phyloP scores from a whole-genome alignment of 2,329 filamentous ascomycete species.

The Botrytis fragariae region DNA sequence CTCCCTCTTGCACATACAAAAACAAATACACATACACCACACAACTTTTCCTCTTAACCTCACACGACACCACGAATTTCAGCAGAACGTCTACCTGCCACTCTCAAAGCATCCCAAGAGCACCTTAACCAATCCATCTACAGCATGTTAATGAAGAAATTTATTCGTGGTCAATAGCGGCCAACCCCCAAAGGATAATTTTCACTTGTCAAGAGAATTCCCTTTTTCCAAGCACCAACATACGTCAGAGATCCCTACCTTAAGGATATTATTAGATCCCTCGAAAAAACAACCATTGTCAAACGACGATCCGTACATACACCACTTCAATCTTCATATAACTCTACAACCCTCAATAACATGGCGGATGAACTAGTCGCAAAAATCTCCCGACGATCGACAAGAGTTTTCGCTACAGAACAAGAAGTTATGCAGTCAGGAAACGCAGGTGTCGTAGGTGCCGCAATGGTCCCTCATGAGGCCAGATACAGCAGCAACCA shows the following conservation, averaged over 20 bases:
- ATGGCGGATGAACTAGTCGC: slow-evolving; percentile 22
- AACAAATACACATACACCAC: not conserved
- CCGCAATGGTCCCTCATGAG: slow-evolving; percentile 11
- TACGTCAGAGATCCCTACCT: not conserved
- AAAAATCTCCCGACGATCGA: slow-evolving; percentile 29
- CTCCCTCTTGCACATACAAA: not conserved
- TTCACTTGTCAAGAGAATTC: slow-evolving; percentile 9
- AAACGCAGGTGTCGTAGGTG: not conserved
- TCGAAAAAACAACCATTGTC: not conserved
- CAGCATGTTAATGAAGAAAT: not conserved
- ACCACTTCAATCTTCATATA: not conserved
- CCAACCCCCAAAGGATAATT: not conserved
- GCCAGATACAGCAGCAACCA: slow-evolving; percentile 10
- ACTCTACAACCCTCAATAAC: not conserved
- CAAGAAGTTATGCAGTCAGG: slow-evolving; percentile 20
- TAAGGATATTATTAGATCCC: not conserved
- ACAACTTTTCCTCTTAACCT: not conserved
- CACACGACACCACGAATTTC: not conserved
- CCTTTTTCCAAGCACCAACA: not conserved
- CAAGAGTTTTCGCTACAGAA: slow-evolving; percentile 27
- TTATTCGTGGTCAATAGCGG: not conserved
- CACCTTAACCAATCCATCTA: not conserved
- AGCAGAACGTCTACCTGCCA: not conserved
- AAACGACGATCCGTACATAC: not conserved
- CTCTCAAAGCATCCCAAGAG: not conserved